Base-by-base conservation (phyloP, 2,329 filamentous ascomycete genomes). In the Cladosporium sp. region DNA sequence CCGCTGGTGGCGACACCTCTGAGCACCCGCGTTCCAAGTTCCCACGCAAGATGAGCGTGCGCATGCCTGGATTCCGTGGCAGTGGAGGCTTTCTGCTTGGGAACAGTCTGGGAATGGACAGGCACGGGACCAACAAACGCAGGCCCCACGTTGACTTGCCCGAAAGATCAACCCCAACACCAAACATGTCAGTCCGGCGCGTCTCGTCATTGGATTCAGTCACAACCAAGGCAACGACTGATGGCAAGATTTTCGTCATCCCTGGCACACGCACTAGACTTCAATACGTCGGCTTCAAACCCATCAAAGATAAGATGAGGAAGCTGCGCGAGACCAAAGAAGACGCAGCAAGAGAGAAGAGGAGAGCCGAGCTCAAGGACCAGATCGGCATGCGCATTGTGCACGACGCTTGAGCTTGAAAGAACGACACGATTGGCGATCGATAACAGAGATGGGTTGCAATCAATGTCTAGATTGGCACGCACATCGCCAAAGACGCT, bases 81-180 rank as follows among this genome's bases (percentile, higher is more conserved):
- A 62, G 61, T 1, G 69, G 69, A 13, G 72, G 74, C 18, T 74
- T 77, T 45, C 59, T 78, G 25, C 72, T 79, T 30, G 77, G 74
- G 45, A 82, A 82, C 58, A 77, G 76, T 3, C 65, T 82, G 0
- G 79, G 78, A 19, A 68, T 83, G 36, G 76, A 79, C 38, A 72
- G 68, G 57, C 70, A 64, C 63, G 73, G 55, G 56, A 73, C 54
- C 8, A 69, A 71, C 67, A 52, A 66, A 67, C 56, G 71, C 64
- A 48, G 75, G 63, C 53, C 72, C 62, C 27, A 69, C 66, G 43
- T 69, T 59, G 29, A 58, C 65, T 38, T 63, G 61, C 47, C 38
- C 13, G 30, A 16, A 11, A 25, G 20, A 4, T 30, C 36, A 8
- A 20, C 25, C 30, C 18, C 38, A 13, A 19, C 32, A 19, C 20